A percentile compares a stretch with the other conserved stretches of the same genome.
These are phyloP conservation scores for Fomitopsis serialis DNA, from an alignment of 768 basidiomycete genomes.

Conservation along the genomic window DNA sequence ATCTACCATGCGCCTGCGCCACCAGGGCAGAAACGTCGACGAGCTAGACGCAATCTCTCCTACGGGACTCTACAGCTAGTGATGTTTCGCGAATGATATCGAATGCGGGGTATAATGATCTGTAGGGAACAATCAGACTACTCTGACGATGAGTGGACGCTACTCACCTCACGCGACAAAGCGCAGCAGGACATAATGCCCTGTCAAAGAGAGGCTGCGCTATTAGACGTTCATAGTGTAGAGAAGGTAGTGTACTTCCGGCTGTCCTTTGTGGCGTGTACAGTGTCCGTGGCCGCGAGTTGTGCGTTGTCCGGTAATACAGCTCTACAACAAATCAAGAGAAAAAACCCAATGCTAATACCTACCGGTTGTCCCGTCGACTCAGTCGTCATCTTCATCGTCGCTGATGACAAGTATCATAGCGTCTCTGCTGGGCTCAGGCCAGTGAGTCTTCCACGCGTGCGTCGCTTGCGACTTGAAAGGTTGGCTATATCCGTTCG, in stretches of 20 bases:
- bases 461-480: background rate
- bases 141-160: background rate
- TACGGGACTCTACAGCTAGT: too few species aligned
- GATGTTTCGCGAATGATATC: too few species aligned
- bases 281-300: background rate
- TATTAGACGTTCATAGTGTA: constrained; percentile 2
- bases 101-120: too few species aligned
- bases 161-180: background rate
- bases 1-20: too few species aligned
- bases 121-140: background rate
- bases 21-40: too few species aligned
- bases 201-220: background rate
- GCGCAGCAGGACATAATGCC: background rate
- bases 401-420: constrained; percentile 47
- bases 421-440: constrained; percentile 33
- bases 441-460: constrained; percentile 32
- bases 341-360: background rate
- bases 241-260: constrained; percentile 1
- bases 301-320: background rate
- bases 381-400: constrained; percentile 34
- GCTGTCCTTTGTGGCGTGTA: background rate
- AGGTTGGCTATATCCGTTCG: background rate
- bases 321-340: background rate
- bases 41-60: too few species aligned
- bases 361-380: background rate